phyloP scores from a whole-genome alignment of 2,329 filamentous ascomycete genomes.

The Penicillium polonicum region DNA sequence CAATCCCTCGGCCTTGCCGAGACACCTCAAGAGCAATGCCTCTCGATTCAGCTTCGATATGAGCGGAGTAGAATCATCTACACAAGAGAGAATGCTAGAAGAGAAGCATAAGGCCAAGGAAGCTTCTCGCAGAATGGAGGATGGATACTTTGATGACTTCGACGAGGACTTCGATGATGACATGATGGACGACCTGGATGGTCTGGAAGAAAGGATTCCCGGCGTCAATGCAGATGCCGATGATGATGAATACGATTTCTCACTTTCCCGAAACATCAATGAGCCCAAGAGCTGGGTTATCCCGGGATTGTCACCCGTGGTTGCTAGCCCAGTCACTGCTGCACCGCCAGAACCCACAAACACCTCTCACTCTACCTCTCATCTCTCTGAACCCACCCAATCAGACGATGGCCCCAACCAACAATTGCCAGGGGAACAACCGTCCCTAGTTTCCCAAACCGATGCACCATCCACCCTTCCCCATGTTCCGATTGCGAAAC shows the following conservation, averaged over 20 bases:
- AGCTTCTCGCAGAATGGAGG: conserved; percentile 40
- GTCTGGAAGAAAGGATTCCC: conserved; percentile 49
- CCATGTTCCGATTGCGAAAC: background rate
- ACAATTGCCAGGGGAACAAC: background rate
- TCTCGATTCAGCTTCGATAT: conserved; percentile 67
- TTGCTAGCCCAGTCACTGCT: conserved; percentile 35
- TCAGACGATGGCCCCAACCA: background rate
- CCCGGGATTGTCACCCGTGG: conserved; percentile 38
- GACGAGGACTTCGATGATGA: conserved; percentile 49
- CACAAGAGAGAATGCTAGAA: conserved; percentile 62
- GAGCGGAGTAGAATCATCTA: conserved; percentile 55
- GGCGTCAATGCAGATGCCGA: conserved; percentile 50
- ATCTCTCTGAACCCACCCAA: background rate
- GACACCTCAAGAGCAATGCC: conserved; percentile 55
- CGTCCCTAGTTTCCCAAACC: background rate
- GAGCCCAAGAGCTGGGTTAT: conserved; percentile 34
- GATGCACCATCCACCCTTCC: background rate
- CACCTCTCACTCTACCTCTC: background rate
- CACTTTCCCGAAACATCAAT: conserved; percentile 23
- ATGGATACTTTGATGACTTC: conserved; percentile 40
- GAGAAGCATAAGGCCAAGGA: conserved; percentile 60
- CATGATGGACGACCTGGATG: conserved; percentile 44
- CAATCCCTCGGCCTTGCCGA: conserved; percentile 40
- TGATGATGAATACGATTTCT: conserved; percentile 38
- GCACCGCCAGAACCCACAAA: conserved; percentile 18